Conservation (phyloP, 352 stramenopile species). For the Phytophthora multivora region DNA sequence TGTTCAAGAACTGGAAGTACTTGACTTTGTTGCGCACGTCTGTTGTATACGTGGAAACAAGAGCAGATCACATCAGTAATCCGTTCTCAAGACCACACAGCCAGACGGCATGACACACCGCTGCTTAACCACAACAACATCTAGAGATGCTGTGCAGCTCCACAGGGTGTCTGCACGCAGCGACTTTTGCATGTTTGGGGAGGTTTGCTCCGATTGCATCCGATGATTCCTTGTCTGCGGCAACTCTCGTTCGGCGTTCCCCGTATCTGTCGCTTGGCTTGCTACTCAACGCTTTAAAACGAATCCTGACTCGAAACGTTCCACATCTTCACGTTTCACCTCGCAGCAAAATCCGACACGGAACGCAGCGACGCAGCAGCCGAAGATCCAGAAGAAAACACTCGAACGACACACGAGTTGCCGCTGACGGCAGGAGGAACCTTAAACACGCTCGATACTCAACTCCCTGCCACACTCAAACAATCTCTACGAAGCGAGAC, state of each 20-base stretch:
- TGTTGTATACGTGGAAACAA: constrained; percentile 48
- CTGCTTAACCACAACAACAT: constrained; percentile 34
- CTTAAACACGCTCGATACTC: constrained; percentile 21
- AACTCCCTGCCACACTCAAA: constrained; percentile 32
- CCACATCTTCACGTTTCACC: constrained; percentile 20
- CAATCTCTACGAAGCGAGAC: constrained; percentile 31
- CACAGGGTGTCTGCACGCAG: constrained; percentile 87
- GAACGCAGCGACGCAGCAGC: constrained; percentile 15
- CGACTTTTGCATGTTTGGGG: constrained; percentile 91
- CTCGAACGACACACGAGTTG: constrained; percentile 10
- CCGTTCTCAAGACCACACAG: constrained; percentile 33
- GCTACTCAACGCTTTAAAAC: constrained; percentile 9
- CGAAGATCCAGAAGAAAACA: constrained; percentile 9
- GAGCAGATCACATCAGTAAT: constrained; percentile 40
- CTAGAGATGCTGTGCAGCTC: constrained; percentile 31
- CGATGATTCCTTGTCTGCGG: constrained; percentile 7
- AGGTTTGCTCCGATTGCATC: constrained; percentile 30
- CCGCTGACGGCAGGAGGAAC: constrained; percentile 3
- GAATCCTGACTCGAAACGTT: neutral
- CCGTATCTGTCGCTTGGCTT: neutral
- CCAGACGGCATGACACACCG: constrained; percentile 84
- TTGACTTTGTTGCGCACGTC: constrained; percentile 97
- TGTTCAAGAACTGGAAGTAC: constrained; percentile 98
- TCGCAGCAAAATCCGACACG: constrained; percentile 22
- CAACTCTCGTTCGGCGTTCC: constrained; percentile 8